A percentile compares a stretch with the other conserved stretches of the same genome.
phyloP scores from a whole-genome alignment of 495 filamentous ascomycete genomes.

The Stereocaulon alpinum region DNA sequence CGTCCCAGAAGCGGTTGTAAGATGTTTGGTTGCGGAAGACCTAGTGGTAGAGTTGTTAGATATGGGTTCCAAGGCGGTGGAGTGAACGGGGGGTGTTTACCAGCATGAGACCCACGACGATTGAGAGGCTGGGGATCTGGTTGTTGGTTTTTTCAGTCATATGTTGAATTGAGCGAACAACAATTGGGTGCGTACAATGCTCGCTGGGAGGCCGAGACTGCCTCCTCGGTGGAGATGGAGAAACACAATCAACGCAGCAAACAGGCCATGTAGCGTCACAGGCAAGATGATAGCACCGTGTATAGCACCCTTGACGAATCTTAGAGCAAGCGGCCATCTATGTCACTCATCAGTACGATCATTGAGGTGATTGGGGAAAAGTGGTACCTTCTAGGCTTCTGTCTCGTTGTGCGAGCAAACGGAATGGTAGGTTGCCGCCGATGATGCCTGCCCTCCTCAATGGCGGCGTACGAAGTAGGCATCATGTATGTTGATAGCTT shows the following conservation, averaged over 20 bases:
- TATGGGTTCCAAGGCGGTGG: neutral
- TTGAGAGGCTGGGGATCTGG: slow-evolving; percentile 63
- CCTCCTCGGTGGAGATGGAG: slow-evolving; percentile 47
- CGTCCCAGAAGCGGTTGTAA: slow-evolving; percentile 66
- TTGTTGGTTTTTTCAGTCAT: neutral
- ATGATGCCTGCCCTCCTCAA: slow-evolving; percentile 15
- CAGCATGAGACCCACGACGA: slow-evolving; percentile 72
- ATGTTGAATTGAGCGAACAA: neutral
- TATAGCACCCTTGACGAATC: slow-evolving; percentile 68
- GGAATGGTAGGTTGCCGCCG: slow-evolving; percentile 22
- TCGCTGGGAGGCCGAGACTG: slow-evolving; percentile 50
- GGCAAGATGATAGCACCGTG: slow-evolving; percentile 55
- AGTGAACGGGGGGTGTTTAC: slow-evolving; percentile 21
- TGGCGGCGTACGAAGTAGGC: neutral
- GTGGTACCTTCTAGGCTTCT: slow-evolving; percentile 22
- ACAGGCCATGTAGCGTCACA: slow-evolving; percentile 52
- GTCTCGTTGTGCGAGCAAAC: slow-evolving; percentile 21
- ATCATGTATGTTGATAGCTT: neutral
- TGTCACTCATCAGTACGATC: neutral
- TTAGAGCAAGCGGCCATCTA: slow-evolving; percentile 63
- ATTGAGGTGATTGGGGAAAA: no score
- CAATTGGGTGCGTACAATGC: slow-evolving; percentile 39
- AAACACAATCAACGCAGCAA: slow-evolving; percentile 53
- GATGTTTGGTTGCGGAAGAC: slow-evolving; percentile 63
- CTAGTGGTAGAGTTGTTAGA: slow-evolving; percentile 5